A percentile compares a stretch with the other conserved stretches of the same genome.
Conservation (phyloP, 305 asterid species). For the Fraxinus floribunda region DNA sequence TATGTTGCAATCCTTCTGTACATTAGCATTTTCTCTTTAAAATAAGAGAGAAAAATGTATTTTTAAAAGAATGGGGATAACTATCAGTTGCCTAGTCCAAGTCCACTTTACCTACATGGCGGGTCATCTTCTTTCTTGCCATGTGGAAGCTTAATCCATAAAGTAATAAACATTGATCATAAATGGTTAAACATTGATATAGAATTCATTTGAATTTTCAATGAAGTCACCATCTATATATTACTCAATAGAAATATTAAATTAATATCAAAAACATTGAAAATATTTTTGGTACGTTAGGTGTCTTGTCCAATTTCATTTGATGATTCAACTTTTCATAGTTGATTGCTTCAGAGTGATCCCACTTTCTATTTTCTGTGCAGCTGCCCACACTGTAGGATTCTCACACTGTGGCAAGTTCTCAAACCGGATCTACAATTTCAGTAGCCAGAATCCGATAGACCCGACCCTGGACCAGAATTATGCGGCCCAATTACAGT, state of each 20-base stretch:
- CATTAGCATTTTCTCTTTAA: too few species aligned
- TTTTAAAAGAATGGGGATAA: too few species aligned
- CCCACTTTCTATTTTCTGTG: background rate
- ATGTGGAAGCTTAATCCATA: background rate
- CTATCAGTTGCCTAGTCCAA: background rate
- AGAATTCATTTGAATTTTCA: background rate
- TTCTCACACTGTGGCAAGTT: conserved; percentile 55
- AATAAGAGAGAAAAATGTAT: too few species aligned
- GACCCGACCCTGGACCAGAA: conserved; percentile 51
- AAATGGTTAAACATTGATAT: background rate
- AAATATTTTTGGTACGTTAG: background rate
- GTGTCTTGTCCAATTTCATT: background rate
- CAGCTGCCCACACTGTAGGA: conserved; percentile 58
- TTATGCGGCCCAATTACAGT: conserved; percentile 40
- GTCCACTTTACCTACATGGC: background rate
- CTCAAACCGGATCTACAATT: conserved; percentile 46
- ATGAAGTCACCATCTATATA: background rate
- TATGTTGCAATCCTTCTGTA: too few species aligned
- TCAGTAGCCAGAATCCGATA: conserved; percentile 31
- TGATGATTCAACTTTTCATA: background rate
- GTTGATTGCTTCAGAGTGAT: background rate
- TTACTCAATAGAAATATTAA: background rate
- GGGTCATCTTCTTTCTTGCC: background rate
- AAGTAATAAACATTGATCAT: background rate
- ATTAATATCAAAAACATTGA: background rate